Evolutionary conservation across 768 basidiomycete species (phyloP).

Genomic region (Suillus americanus): DNA sequence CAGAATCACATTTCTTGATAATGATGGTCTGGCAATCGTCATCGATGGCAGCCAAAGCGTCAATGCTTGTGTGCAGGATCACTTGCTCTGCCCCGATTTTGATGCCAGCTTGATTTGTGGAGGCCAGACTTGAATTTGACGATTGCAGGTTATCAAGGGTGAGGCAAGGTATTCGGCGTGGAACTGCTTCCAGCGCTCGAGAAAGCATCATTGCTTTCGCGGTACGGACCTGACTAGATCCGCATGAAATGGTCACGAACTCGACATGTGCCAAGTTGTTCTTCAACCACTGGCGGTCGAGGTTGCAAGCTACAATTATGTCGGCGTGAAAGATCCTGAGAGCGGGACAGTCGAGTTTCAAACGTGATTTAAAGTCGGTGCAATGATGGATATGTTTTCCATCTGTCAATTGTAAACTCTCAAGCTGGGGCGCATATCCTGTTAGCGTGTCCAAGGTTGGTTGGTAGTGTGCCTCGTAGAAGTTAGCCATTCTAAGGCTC

Average conservation of each 20-base stretch:
- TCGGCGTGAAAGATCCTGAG: neutral
- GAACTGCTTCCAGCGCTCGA: neutral
- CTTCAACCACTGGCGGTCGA: neutral
- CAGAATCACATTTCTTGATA: neutral
- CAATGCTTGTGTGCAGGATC: neutral
- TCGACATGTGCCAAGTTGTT: neutral
- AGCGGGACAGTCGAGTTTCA: neutral
- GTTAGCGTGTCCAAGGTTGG: neutral
- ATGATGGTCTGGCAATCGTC: neutral
- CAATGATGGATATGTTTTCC: neutral
- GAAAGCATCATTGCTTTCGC: neutral
- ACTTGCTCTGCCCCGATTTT: neutral
- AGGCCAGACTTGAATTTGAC: neutral
- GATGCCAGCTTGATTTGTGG: neutral
- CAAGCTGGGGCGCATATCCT: neutral
- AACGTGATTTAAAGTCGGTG: neutral
- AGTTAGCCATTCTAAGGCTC: neutral
- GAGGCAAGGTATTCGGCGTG: neutral
- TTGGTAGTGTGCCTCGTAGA: no score
- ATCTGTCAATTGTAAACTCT: neutral
- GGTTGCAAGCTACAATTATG: neutral
- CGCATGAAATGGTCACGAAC: neutral
- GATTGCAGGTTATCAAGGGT: neutral
- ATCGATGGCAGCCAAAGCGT: neutral
- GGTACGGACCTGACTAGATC: neutral